These are phyloP conservation scores for Begonia loranthoides DNA, from an alignment of 306 rosid species.

Conservation along the genomic window DNA sequence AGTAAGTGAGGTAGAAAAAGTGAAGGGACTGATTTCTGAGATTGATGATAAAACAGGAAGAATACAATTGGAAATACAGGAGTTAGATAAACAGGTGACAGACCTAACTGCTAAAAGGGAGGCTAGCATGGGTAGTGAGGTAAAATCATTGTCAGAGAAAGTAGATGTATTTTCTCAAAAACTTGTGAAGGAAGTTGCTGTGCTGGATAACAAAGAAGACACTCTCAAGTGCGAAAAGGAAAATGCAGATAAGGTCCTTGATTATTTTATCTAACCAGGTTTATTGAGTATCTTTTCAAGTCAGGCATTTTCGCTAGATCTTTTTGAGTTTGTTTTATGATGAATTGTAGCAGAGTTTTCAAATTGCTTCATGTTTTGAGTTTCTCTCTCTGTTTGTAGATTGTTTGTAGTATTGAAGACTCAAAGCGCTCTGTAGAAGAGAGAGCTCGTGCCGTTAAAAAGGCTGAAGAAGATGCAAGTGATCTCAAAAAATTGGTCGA, in stretches of 20 bases:
- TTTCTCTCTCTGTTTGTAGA: conserved; percentile 22
- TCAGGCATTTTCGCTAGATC: neutral
- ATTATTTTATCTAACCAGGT: neutral
- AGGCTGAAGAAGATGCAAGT: conserved; percentile 81
- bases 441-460: conserved; percentile 54
- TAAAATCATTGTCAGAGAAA: conserved; percentile 57
- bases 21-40: conserved; percentile 55
- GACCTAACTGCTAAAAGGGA: conserved; percentile 73
- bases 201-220: conserved; percentile 63
- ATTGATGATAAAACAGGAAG: conserved; percentile 34
- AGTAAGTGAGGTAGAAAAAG: conserved; percentile 51
- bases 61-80: conserved; percentile 42
- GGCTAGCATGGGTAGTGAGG: conserved; percentile 87
- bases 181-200: conserved; percentile 70
- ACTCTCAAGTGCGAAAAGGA: conserved; percentile 58
- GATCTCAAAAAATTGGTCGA: conserved; percentile 63
- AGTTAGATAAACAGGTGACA: conserved; percentile 54
- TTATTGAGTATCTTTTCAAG: conserved; percentile 3
- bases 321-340: conserved; percentile 6
- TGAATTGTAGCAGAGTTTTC: neutral
- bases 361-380: conserved; percentile 3
- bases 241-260: conserved; percentile 54
- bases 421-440: conserved; percentile 59
- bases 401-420: conserved; percentile 63
- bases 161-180: conserved; percentile 60